Evolutionary conservation across 2,329 filamentous ascomycete genomes (phyloP), one percentile per base, ranked within the genome.

Genomic region (Aspergillus amoenus): DNA sequence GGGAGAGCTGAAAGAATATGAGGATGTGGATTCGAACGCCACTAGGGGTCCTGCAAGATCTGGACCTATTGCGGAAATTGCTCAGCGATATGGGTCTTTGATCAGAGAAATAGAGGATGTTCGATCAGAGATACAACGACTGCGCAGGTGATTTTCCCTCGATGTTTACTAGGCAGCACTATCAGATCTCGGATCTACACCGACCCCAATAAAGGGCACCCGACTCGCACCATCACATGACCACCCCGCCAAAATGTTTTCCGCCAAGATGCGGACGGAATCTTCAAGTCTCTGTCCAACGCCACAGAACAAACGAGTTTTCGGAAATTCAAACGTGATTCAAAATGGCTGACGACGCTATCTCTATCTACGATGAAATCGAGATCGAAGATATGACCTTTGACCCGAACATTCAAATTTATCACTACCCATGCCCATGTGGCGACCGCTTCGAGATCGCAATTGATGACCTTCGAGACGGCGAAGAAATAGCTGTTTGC

Each of bases 301-400:
- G 40, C 50, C 27, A 32, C 32, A 42, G 13, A 27, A 52, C 15
- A n/a, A 24, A 46, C 52, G 45, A 17, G 17, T 15, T 48, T 21
- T n/a, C 11, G 1, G 12, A 15, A 51, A 52, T 8, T 30, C n/a
- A 47, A 32, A 46, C 32, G 21, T 9, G 13, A 30, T 30, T 43
- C 55, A 78, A 64, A 56, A 88, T 87, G 85, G 81, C 85, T 37
- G 86, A 87, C 71, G 70, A 88, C 63, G 81, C 84, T 52, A 76
- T 88, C 56, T 86, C 88, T 65, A 90, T 96, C 73, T 97, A 97
- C 81, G 93, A 97, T 71, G 93, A 97, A 77, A 93, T 97, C 76
- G 93, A 97, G 75, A 97, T 97, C 79, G 93, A 97, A 76, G 94
- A 99, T 77, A 96, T 97, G 92, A 94, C 90, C 69, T 97, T 85